Conservation (phyloP, 2,329 filamentous ascomycete genomes). For the Chalara sp. region DNA sequence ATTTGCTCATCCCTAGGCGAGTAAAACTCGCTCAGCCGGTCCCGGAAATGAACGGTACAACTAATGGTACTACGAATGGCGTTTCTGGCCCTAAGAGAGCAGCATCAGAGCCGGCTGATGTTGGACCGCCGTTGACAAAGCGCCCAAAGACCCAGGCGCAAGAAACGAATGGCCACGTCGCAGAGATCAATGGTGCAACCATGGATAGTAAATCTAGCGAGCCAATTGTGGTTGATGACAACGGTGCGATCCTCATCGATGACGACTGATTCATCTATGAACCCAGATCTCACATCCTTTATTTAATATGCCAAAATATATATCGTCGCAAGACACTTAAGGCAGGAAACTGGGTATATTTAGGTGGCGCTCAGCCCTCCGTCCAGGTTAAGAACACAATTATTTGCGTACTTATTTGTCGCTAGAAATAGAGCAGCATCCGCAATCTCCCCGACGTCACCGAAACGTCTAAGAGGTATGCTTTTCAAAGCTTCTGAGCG, state of each 20-base stretch:
- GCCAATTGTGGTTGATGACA: constrained; percentile 27
- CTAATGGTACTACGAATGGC: constrained; percentile 2
- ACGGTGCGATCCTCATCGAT: constrained; percentile 61
- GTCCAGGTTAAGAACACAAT: constrained; percentile 79
- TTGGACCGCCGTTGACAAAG: constrained; percentile 14
- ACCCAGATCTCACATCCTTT: no score
- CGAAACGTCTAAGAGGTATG: constrained; percentile 64
- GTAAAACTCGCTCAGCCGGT: constrained; percentile 11
- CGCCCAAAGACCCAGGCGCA: constrained; percentile 32
- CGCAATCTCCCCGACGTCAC: constrained; percentile 65
- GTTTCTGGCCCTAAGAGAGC: constrained; percentile 27
- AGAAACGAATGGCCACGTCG: constrained; percentile 16
- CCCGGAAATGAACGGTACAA: constrained; percentile 9
- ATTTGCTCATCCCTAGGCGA: constrained; percentile 21
- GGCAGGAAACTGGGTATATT: constrained; percentile 13
- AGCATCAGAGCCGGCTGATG: constrained; percentile 16
- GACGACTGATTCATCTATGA: constrained; percentile 40
- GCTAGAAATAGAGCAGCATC: constrained; percentile 74
- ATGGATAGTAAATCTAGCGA: constrained; percentile 23
- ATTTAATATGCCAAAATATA: no score
- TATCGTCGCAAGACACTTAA: no score
- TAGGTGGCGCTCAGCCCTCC: constrained; percentile 69
- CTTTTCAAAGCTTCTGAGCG: constrained; percentile 30
- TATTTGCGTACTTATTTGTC: constrained; percentile 76
- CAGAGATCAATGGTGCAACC: constrained; percentile 6